phyloP scores from a whole-genome alignment of 2,329 filamentous ascomycete species.

The Colletotrichum caudatum region DNA sequence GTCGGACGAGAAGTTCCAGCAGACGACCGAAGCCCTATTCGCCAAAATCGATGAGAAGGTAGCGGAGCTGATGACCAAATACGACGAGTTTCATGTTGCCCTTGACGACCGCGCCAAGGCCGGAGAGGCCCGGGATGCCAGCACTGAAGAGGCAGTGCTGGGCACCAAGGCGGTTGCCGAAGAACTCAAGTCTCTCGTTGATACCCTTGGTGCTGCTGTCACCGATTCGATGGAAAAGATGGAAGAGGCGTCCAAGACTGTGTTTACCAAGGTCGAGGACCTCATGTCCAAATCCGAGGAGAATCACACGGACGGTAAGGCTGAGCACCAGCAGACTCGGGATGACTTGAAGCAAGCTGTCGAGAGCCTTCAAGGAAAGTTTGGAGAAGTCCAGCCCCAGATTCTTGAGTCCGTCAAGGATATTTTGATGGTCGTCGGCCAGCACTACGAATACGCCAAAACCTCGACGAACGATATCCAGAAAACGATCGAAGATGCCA shows the following conservation, averaged over 20 bases:
- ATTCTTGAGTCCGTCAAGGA: slow-evolving; percentile 89
- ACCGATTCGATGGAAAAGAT: slow-evolving; percentile 88
- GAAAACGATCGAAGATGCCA: slow-evolving; percentile 71
- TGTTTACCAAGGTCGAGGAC: slow-evolving; percentile 85
- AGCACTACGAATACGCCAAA: slow-evolving; percentile 92
- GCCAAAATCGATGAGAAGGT: slow-evolving; percentile 74
- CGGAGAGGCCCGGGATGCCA: slow-evolving; percentile 78
- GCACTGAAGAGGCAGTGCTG: slow-evolving; percentile 79
- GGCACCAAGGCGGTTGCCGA: slow-evolving; percentile 85
- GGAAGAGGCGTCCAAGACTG: slow-evolving; percentile 87
- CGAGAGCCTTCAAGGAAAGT: slow-evolving; percentile 80
- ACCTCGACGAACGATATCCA: slow-evolving; percentile 68
- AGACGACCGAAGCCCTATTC: slow-evolving; percentile 65
- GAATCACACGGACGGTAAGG: slow-evolving; percentile 77
- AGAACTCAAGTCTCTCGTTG: slow-evolving; percentile 87
- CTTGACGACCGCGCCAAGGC: slow-evolving; percentile 80
- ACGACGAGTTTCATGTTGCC: slow-evolving; percentile 83
- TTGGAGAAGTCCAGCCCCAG: slow-evolving; percentile 87
- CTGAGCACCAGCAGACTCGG: slow-evolving; percentile 85
- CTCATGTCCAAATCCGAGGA: slow-evolving; percentile 82
- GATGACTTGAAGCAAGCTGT: slow-evolving; percentile 84
- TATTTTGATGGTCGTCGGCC: slow-evolving; percentile 82
- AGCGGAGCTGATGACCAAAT: slow-evolving; percentile 83
- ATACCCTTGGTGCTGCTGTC: slow-evolving; percentile 84
- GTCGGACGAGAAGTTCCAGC: slow-evolving; percentile 79